phyloP scores from a whole-genome alignment of 1,139 yeast species.

The Pichia sp. region DNA sequence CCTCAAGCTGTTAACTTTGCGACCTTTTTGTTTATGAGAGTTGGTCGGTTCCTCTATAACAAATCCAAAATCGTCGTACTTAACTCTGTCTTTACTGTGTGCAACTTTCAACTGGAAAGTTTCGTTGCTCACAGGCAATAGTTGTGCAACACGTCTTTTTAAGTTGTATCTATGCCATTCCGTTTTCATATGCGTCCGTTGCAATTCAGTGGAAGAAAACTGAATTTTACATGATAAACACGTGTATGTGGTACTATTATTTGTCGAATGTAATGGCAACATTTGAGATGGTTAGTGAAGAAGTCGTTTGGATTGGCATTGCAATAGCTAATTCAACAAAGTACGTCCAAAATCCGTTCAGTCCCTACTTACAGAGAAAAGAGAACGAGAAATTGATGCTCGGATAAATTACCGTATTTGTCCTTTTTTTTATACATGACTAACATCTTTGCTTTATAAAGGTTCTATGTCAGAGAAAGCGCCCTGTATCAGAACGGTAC shows the following conservation, averaged over 20 bases:
- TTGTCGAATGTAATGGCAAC: constrained; percentile 25
- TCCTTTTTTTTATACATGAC: neutral
- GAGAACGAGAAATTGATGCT: neutral
- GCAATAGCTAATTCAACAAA: too few relatives aligned
- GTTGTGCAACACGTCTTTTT: constrained; percentile 83
- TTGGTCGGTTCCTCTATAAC: constrained; percentile 28
- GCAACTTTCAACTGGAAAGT: constrained; percentile 28
- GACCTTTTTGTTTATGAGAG: constrained; percentile 26
- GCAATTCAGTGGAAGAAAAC: constrained; percentile 73
- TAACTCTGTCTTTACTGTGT: constrained; percentile 39
- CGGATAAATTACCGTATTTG: neutral
- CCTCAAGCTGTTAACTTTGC: constrained; percentile 37
- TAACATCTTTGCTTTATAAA: neutral
- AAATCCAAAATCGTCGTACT: constrained; percentile 63
- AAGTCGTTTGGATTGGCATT: too few relatives aligned
- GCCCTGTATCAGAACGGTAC: constrained; percentile 9
- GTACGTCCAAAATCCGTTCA: too few relatives aligned
- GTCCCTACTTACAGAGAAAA: neutral
- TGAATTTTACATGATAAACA: constrained; percentile 85
- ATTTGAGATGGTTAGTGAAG: neutral
- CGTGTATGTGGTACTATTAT: constrained; percentile 43
- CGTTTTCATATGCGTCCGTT: constrained; percentile 89
- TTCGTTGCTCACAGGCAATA: constrained; percentile 76
- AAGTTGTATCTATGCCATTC: constrained; percentile 95
- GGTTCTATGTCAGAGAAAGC: neutral